Evolutionary conservation across 1,139 yeast genomes (phyloP), one percentile per base, ranked within the genome.

Genomic region (Taphrina pruni): DNA sequence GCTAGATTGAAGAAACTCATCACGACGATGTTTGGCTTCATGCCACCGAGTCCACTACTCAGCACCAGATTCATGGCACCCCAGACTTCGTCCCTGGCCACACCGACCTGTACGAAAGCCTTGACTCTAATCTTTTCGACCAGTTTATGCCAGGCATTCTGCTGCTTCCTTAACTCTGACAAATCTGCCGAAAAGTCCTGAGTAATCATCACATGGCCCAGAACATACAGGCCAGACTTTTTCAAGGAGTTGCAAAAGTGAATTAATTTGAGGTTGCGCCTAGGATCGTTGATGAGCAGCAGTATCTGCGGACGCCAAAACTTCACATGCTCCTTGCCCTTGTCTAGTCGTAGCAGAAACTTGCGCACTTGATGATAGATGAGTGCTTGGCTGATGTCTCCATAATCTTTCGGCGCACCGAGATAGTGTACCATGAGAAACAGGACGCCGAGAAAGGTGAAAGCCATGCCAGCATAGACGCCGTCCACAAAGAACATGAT

Each of bases 401-500:
- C 99, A 90, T 97, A 94, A 50, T 92, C 89, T 77, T 91, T 92
- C 5, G 98, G 97, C 1, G 97, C 97, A 1, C 97, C 89, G 70
- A 87, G 84, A 75, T 92, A 91, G 77, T 94, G 98, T 72, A 94
- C 94, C 70, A 89, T 78, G 69, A 91, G 77, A 74, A 94, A 89
- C 60, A 94, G 79, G 36, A 87, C 80, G 65, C 86, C 78, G 74
- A 92, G 82, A 69, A 88, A 85, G 7, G 88, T 80, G 55, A 92
- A 85, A 67, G 93, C 88, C 38, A 88, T 82, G 0, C 91, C 82
- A 0, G 99, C 98, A 1, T 96, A 89, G 35, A 88, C 76, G 45
- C 97, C 96, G 79, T 94, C 99, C 2, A 95, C 97, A 60, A 92
- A 87, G 76, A 90, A 89, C 99, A 94, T 94, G 0, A 98, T 96